Base-by-base conservation (phyloP, 257 asterid species). In the Rhazya stricta region DNA sequence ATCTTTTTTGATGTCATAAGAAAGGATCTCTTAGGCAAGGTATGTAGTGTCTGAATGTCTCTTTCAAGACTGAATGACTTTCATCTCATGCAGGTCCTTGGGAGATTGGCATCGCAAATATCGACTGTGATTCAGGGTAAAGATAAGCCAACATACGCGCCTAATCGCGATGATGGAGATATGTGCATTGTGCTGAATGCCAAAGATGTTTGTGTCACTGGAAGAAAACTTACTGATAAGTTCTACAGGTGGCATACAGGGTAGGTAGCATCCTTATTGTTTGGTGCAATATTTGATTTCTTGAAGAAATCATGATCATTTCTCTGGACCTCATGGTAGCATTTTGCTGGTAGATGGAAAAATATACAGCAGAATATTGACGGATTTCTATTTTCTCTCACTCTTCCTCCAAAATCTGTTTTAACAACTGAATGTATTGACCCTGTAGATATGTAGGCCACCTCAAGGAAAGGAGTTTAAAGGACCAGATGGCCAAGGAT, bases 401-500 rank as follows among this genome's bases (percentile, higher is more conserved):
- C 16, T 18, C 8, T 39, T 16, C 48, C 32, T 71, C 3, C 37
- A 39, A 23, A 8, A 19, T 65, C 37, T 63, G 25, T 65, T 56
- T 48, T 7, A 21, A 53, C 67, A 66, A 32, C 30, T 70, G 41
- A 63, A 50, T 29, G 42, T 78, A 62, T 76, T 66, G 67, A n/a
- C 56, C 37, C 30, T 34, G 72, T 71, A 94, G 97, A 82, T 94
- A 94, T 71, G 57, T 94, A 48, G 99, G 99, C 80, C 89, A 94
- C 85, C 93, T 94, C 27, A 94, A 94, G 90, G 96, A 94, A 79
- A 89, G 97, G 89, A 94, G 86, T 81, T 87, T 94, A 85, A 94
- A 92, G 82, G 99, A 94, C 82, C 99, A 92, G 91, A 88, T 94
- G 97, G 96, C 90, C 30, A 92, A 85, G 87, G 99, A 94, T 84